Conservation (phyloP, 345 rosid species). For the Citrus glauca region DNA sequence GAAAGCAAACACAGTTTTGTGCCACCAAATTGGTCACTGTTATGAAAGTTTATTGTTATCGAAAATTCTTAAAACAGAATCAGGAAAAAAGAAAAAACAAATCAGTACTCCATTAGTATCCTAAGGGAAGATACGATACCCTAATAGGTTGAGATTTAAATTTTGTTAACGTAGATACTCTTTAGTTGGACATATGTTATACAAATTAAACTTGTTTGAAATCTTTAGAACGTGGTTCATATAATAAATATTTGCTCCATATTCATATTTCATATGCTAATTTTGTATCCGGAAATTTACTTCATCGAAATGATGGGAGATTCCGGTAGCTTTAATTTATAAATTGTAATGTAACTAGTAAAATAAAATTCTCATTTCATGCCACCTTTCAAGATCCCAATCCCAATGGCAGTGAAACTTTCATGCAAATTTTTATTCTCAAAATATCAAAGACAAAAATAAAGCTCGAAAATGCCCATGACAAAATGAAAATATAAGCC, state of each 20-base stretch:
- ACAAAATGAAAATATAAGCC: not conserved
- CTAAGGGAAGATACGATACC: not conserved
- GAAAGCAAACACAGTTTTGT: not conserved
- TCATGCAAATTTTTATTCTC: not conserved
- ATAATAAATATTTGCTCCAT: not conserved
- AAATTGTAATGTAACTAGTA: no score
- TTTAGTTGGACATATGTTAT: not conserved
- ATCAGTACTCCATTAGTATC: not conserved
- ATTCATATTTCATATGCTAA: not conserved
- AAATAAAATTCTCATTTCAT: not conserved
- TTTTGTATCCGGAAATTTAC: not conserved
- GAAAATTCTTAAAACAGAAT: not conserved
- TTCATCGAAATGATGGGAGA: not conserved
- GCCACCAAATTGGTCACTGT: not conserved
- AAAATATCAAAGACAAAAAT: conserved; percentile 6
- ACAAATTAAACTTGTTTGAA: not conserved
- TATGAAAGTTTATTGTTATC: not conserved
- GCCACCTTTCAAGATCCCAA: not conserved
- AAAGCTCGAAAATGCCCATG: conserved; percentile 1
- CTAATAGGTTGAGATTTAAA: not conserved
- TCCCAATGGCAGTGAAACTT: not conserved
- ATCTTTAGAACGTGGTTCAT: not conserved
- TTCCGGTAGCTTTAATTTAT: no score
- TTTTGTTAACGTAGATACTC: not conserved
- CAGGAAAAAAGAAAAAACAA: no score